A percentile compares a stretch with the other conserved stretches of the same genome.
Conservation (phyloP, 164 flowering plant species). For the Paratinospora sagittata region DNA sequence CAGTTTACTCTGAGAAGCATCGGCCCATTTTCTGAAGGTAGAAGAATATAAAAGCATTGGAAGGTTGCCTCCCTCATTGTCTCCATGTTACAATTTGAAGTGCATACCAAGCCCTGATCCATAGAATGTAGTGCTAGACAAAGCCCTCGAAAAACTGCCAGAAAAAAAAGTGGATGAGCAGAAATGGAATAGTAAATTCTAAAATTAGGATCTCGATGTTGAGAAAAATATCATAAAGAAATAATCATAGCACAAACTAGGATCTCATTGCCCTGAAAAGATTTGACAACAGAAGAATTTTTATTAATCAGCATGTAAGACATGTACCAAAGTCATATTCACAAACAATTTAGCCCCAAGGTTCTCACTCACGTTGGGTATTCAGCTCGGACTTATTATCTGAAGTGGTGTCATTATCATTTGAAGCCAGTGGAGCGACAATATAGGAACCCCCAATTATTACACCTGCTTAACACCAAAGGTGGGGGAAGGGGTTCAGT, state of each 20-base stretch:
- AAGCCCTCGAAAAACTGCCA: slow-evolving; percentile 65
- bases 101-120: slow-evolving; percentile 78
- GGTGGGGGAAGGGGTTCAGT: neutral
- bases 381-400: slow-evolving; percentile 51
- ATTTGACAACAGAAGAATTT: neutral
- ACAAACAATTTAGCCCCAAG: slow-evolving; percentile 1
- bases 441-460: slow-evolving; percentile 50
- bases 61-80: slow-evolving; percentile 47
- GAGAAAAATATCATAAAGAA: neutral
- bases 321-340: neutral
- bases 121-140: slow-evolving; percentile 51
- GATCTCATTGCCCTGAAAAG: neutral
- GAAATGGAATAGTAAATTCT: slow-evolving; percentile 2
- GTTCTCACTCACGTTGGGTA: slow-evolving; percentile 40
- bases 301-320: neutral
- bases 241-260: neutral
- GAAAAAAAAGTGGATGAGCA: neutral
- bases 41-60: slow-evolving; percentile 66
- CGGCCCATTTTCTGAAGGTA: slow-evolving; percentile 72
- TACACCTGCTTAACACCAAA: slow-evolving; percentile 39
- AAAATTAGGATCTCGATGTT: slow-evolving; percentile 2
- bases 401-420: slow-evolving; percentile 40
- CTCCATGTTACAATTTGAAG: slow-evolving; percentile 56
- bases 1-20: slow-evolving; percentile 74
- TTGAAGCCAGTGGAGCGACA: slow-evolving; percentile 50